Base-by-base conservation (phyloP, 169 alveolate species). In the Cryptosporidium xiaoi region DNA sequence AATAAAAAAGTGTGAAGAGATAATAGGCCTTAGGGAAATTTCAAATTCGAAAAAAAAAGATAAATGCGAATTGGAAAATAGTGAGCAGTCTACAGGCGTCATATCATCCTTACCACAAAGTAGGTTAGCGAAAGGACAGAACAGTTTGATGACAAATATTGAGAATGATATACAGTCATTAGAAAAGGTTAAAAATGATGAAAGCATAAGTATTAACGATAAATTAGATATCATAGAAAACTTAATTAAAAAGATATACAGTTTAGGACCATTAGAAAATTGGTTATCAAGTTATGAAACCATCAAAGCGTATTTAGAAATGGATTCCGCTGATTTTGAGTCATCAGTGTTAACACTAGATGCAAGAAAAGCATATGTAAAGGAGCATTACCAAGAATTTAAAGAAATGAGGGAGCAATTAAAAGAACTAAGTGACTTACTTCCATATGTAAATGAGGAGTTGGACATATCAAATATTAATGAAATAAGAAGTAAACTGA, bases 241-340 rank as follows among this genome's bases (percentile, higher is more conserved):
- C 12, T 55, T 77, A 27, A 36, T 77, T 48, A 77, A 62, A 60
- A 77, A 77, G 34, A 46, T 77, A 77, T 77, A 36, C 46, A 77
- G 77, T 77, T 77, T 77, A 29, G 77, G 87, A 10, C 87, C 87
- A 40, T 18, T 77, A 33, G 87, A 77, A 46, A 44, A 77, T 24
- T 77, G 87, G 87, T 16, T 40, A 36, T 62, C 69, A 15, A 60
- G 18, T 62, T 77, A 77, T 27, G 87, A 77, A 24, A 77, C 77
- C 12, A 77, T 77, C 7, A 77, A 46, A 20, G 87, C 87, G 2
- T 77, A 77, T 77, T 40, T 77, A 24, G 87, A 77, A 60, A 77
- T 62, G 71, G 87, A 77, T 29, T 77, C 87, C 15, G 87, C 71
- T 31, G 87, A 77, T 62, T 77, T 77, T 24, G 87, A 77, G 15